Evolutionary conservation across 164 flowering plant species (phyloP).

Genomic region (Sextonia rubra): DNA sequence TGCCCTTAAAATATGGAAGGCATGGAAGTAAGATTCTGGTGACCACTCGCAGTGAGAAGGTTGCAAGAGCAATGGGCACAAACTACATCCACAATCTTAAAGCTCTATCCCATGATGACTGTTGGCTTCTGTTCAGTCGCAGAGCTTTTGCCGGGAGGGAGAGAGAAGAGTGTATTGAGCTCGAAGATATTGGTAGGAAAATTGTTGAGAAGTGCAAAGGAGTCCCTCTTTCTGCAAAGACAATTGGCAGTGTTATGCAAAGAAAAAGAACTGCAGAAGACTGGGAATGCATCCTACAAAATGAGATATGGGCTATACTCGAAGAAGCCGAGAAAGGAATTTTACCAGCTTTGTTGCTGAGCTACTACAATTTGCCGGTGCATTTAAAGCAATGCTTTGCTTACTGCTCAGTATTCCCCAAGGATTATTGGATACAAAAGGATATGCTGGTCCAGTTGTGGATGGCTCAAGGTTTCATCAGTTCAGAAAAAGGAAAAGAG

Average conservation of each 20-base stretch:
- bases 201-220: conserved; percentile 10
- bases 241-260: conserved; percentile 5
- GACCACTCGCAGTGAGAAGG: background rate
- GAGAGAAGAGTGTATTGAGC: background rate
- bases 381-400: conserved; percentile 12
- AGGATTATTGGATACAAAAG: background rate
- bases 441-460: conserved; percentile 7
- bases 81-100: background rate
- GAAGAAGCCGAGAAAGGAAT: background rate
- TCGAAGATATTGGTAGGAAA: background rate
- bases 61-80: background rate
- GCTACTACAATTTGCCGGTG: conserved; percentile 8
- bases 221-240: conserved; percentile 8
- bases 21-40: background rate
- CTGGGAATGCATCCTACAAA: conserved; percentile 8
- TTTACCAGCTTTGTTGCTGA: conserved; percentile 7
- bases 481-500: background rate
- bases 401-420: conserved; percentile 9
- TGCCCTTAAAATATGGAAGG: background rate
- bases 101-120: background rate
- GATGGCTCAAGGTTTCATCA: conserved; percentile 16
- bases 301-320: conserved; percentile 7
- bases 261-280: background rate
- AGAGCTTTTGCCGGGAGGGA: background rate
- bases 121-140: background rate